Evolutionary conservation across 139 green algal species (phyloP).

Genomic region (Chlamydomonas schloesseri): DNA sequence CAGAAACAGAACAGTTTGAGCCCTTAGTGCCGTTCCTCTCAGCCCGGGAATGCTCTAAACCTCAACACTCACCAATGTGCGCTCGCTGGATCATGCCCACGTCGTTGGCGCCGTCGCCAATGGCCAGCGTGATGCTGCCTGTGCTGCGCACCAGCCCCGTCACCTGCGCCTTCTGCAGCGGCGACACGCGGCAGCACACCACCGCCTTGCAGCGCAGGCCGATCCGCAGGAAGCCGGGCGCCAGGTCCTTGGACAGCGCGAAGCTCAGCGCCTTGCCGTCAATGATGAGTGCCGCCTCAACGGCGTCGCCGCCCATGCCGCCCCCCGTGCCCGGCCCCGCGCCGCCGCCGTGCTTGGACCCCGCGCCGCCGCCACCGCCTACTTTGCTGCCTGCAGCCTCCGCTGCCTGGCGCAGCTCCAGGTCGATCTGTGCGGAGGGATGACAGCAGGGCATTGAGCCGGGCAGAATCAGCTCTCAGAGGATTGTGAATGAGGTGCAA

Average conservation of each 20-base stretch:
- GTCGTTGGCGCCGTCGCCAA: constrained; percentile 98
- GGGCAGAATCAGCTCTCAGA: no score
- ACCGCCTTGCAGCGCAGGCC: constrained; percentile 70
- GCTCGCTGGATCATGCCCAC: constrained; percentile 95
- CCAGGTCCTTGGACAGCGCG: constrained; percentile 69
- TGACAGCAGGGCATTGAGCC: no score
- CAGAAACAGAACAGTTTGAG: no score
- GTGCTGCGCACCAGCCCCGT: constrained; percentile 73
- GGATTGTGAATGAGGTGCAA: no score
- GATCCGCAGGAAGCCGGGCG: constrained; percentile 55
- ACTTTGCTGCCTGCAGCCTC: no score
- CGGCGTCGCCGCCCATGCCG: constrained; percentile 51
- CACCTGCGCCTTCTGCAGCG: constrained; percentile 81
- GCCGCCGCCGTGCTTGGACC: no score
- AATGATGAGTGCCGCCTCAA: constrained; percentile 60
- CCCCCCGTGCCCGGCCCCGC: no score
- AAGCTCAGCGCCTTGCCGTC: constrained; percentile 86
- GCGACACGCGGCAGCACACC: constrained; percentile 83
- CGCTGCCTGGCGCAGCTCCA: no score
- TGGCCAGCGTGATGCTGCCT: constrained; percentile 88
- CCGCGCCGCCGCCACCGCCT: no score
- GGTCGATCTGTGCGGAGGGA: no score
- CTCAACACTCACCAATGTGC: constrained; percentile 56
- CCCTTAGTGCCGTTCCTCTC: no score
- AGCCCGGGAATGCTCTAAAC: no score